Base-by-base conservation (phyloP, 768 basidiomycete species). In the Erythrobasidium yunnanense region DNA sequence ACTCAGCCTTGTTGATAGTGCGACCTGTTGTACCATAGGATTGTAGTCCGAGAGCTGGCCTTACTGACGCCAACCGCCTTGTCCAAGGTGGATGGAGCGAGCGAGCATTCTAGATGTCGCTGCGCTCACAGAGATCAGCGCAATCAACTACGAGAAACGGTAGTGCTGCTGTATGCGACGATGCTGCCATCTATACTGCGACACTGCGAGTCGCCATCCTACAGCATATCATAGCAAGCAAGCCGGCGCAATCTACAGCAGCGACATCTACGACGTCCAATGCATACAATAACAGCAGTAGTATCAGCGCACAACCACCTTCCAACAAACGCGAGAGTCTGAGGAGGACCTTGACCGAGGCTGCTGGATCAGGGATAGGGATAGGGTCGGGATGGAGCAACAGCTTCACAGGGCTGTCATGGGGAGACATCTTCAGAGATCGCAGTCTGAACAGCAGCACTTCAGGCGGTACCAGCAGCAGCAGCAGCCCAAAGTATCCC, bases 401-500 rank as follows among this genome's bases (percentile, higher is more conserved):
- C 50, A 25, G 20, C 11, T 52, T 30, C 50, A 52, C 50, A 52
- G 18, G 20, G 15, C 18, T 30, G 18, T 20, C 50, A 20, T 52
- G 20, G 18, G 50, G 50, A 52, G 38, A 52, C 25, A 8, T 52
- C 50, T 22, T 30, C 50, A 11, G 50, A 20, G 18, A 25, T 8
- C 22, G 22, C 42, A 15, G 15, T 20, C 42, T 58, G 13, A 54
- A 55, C 18, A 33, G 38, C 4, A 66, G 62, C 5, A 32, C 66
- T 0, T 27, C 47, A 4, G 55, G 66, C 42, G 42, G 32, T 0
- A 38, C 65, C 11, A 67, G 62, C 0, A 20, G 34, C 3, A 0
- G 66, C 23, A 29, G 35, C 54, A 32, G 30, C n/a, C 46, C 58
- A 38, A 25, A 88, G 74, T 96, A 92, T 75, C 92, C 93, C 0